These are phyloP conservation scores for Dioszegia crocea DNA, from an alignment of 768 basidiomycete species.

Conservation along the genomic window DNA sequence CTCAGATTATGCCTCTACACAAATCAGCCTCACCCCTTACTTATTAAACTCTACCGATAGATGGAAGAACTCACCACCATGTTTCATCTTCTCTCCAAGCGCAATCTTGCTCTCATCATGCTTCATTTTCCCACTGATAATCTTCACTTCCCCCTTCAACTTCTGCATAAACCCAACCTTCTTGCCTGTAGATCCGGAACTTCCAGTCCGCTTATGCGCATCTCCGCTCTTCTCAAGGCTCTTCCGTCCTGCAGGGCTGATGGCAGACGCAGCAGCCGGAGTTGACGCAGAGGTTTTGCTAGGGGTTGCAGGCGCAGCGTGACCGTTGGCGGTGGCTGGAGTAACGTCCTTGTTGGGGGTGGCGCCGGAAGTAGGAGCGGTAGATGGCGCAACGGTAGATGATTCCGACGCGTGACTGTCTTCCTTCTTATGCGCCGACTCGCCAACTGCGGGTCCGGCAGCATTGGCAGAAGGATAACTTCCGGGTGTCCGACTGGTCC, in stretches of 20 bases:
- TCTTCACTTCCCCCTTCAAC: slow-evolving; percentile 38
- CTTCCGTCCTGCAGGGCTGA: not conserved
- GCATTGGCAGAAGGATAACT: slow-evolving; percentile 25
- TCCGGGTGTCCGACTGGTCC: slow-evolving; percentile 26
- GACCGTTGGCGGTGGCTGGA: too few species aligned
- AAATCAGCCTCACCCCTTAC: not conserved
- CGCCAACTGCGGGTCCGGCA: slow-evolving; percentile 17
- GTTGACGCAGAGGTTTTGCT: not conserved
- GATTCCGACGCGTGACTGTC: too few species aligned
- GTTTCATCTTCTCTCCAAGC: slow-evolving; percentile 17
- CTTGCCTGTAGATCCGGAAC: slow-evolving; percentile 16
- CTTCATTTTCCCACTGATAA: slow-evolving; percentile 17
- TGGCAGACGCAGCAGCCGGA: not conserved
- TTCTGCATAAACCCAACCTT: slow-evolving; percentile 40
- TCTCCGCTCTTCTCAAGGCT: not conserved
- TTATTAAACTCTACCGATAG: not conserved
- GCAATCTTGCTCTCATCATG: slow-evolving; percentile 15
- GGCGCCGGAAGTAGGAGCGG: too few species aligned
- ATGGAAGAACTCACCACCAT: slow-evolving; percentile 17
- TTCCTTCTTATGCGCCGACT: not conserved
- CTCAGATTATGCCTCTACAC: not conserved
- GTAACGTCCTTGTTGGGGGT: too few species aligned
- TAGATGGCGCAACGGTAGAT: too few species aligned
- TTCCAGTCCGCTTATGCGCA: slow-evolving; percentile 1
- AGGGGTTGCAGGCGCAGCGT: not conserved